Evolutionary conservation across 1,284 basidiomycete genomes (phyloP).

Genomic region (Sporisorium scitamineum): DNA sequence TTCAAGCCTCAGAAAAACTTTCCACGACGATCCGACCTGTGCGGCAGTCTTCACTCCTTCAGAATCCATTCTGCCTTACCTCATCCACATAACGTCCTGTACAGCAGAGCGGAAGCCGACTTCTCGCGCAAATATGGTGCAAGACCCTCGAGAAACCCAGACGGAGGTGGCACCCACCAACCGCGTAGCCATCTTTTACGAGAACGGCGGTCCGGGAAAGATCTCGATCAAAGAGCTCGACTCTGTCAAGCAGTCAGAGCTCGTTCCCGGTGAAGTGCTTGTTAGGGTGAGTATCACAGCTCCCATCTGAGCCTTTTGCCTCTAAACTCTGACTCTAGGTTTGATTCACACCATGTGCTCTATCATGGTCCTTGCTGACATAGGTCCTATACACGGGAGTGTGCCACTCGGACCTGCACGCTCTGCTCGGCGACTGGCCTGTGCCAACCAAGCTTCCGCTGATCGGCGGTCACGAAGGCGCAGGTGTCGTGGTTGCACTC

Average conservation of each 20-base stretch:
- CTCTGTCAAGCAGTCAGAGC: constrained; percentile 69
- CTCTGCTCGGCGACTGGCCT: constrained; percentile 66
- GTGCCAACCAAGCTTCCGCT: constrained; percentile 75
- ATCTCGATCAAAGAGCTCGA: constrained; percentile 38
- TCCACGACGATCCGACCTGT: not conserved
- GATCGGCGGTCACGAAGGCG: constrained; percentile 85
- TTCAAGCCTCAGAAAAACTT: not conserved
- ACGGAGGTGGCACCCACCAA: constrained; percentile 32
- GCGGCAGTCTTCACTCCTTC: not conserved
- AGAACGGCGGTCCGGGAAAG: constrained; percentile 49
- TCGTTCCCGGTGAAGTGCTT: constrained; percentile 82
- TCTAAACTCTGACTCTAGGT: not conserved
- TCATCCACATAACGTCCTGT: not conserved
- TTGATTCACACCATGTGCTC: not conserved
- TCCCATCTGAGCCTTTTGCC: too few species aligned
- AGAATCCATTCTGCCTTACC: not conserved
- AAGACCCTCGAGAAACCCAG: constrained; percentile 42
- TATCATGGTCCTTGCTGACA: not conserved
- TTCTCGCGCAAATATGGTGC: constrained; percentile 16
- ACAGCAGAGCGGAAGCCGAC: not conserved
- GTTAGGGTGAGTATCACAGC: constrained; percentile 74
- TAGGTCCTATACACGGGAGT: constrained; percentile 49
- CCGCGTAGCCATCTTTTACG: constrained; percentile 49
- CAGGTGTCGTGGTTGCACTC: constrained; percentile 79
- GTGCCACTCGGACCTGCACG: constrained; percentile 54